Conservation (phyloP, 495 filamentous ascomycete genomes). For the Podospora conica region DNA sequence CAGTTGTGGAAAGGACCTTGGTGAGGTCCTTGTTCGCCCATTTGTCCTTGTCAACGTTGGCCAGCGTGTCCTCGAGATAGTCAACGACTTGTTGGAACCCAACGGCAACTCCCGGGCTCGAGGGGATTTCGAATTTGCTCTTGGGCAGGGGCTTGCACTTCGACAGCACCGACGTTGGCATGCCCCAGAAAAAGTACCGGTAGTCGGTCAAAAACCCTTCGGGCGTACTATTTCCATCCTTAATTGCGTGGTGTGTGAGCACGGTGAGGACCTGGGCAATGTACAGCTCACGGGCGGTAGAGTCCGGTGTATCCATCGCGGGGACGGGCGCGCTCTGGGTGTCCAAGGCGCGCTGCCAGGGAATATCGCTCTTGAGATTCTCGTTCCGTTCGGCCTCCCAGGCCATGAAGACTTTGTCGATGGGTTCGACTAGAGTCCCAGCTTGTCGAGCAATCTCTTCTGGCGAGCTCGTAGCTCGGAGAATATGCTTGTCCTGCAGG, state of each 20-base stretch:
- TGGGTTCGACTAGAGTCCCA: neutral
- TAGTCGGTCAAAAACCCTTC: constrained; percentile 51
- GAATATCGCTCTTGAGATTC: too few species aligned
- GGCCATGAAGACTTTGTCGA: neutral
- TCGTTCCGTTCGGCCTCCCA: too few species aligned
- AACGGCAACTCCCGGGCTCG: neutral
- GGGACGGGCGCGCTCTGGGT: neutral
- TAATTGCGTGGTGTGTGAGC: neutral
- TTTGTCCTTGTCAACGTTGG: neutral
- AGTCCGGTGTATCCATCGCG: neutral
- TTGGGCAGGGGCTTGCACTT: neutral
- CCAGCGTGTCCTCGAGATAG: neutral
- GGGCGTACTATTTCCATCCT: constrained; percentile 17
- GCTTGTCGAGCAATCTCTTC: neutral
- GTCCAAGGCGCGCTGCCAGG: too few species aligned
- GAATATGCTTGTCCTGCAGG: constrained; percentile 65
- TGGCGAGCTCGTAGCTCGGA: neutral
- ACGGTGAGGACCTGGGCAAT: neutral
- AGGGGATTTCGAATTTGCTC: neutral
- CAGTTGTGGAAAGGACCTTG: neutral
- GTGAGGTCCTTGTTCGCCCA: neutral
- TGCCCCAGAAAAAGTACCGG: constrained; percentile 56
- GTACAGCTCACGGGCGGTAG: neutral
- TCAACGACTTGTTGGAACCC: neutral
- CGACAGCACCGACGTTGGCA: constrained; percentile 16